Conservation (phyloP, 306 rosid genomes). For the Benincasa hispida region DNA sequence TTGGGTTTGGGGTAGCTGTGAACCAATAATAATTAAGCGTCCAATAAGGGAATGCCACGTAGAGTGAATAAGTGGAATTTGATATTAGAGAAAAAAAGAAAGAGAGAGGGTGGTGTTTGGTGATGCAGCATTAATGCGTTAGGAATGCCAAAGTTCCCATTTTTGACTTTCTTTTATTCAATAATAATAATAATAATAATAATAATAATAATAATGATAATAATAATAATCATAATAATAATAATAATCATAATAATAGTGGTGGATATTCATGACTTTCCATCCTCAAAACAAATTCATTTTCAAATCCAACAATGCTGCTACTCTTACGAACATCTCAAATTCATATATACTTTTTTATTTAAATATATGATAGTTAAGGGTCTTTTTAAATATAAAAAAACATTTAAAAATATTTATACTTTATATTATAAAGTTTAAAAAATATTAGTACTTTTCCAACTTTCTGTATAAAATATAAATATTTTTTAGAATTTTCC, state of each 20-base stretch:
- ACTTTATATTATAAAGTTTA: too few species aligned
- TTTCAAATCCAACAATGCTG: not conserved
- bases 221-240: not conserved
- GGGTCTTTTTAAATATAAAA: too few species aligned
- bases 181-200: not conserved
- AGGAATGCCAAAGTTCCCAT: not conserved
- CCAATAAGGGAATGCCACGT: not conserved
- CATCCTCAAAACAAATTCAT: not conserved
- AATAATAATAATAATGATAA: not conserved
- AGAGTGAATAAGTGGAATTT: not conserved
- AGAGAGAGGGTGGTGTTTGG: not conserved
- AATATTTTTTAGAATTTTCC: too few species aligned
- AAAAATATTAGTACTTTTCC: too few species aligned
- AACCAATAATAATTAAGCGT: not conserved
- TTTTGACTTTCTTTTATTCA: not conserved
- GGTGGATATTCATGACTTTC: not conserved
- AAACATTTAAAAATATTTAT: too few species aligned
- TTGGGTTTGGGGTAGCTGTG: not conserved
- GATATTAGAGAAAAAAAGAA: not conserved
- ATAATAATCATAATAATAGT: not conserved
- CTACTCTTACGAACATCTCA: not conserved
- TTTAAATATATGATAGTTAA: too few species aligned
- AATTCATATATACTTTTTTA: too few species aligned
- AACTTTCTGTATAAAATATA: too few species aligned
- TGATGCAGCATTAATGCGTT: not conserved